A percentile compares a stretch with the other conserved stretches of the same genome.
Conservation (phyloP, 768 basidiomycete genomes). For the Phylloporus arenicola region DNA sequence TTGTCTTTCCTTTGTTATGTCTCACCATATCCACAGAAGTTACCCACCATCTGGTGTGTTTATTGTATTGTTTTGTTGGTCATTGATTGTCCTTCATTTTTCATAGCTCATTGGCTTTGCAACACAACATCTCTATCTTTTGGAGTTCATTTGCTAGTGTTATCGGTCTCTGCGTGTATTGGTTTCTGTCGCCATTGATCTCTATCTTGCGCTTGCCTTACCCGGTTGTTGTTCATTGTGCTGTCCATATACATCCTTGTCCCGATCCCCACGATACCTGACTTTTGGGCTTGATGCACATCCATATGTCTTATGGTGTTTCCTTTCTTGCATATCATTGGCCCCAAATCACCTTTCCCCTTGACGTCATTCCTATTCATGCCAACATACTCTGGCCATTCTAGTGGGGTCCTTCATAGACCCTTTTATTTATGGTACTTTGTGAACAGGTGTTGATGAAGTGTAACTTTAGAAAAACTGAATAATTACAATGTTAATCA, state of each 20-base stretch:
- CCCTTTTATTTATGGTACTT: slow-evolving; percentile 9
- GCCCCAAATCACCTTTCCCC: neutral
- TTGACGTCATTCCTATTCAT: too few species aligned
- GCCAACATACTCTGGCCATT: too few species aligned
- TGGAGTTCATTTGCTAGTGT: slow-evolving; percentile 19
- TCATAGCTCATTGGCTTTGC: too few species aligned
- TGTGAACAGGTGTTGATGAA: slow-evolving; percentile 13
- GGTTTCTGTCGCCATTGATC: slow-evolving; percentile 13
- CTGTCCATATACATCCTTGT: slow-evolving; percentile 10
- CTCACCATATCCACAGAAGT: too few species aligned
- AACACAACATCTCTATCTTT: slow-evolving; percentile 16
- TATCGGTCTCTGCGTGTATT: slow-evolving; percentile 20
- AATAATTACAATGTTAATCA: slow-evolving; percentile 10
- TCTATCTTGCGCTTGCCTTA: slow-evolving; percentile 14
- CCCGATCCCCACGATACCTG: slow-evolving; percentile 2
- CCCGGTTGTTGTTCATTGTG: slow-evolving; percentile 9
- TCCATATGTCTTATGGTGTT: slow-evolving; percentile 3
- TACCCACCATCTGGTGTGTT: too few species aligned
- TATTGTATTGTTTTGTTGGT: too few species aligned
- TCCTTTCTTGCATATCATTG: slow-evolving; percentile 24
- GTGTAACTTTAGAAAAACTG: slow-evolving; percentile 22
- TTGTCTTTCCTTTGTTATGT: too few species aligned
- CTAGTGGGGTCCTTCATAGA: neutral
- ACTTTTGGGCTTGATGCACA: slow-evolving; percentile 4
- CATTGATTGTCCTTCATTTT: too few species aligned